A percentile compares a stretch with the other conserved stretches of the same genome.
Evolutionary conservation across 2,329 filamentous ascomycete species (phyloP).

Genomic region (Stagonosporopsis vannaccii): DNA sequence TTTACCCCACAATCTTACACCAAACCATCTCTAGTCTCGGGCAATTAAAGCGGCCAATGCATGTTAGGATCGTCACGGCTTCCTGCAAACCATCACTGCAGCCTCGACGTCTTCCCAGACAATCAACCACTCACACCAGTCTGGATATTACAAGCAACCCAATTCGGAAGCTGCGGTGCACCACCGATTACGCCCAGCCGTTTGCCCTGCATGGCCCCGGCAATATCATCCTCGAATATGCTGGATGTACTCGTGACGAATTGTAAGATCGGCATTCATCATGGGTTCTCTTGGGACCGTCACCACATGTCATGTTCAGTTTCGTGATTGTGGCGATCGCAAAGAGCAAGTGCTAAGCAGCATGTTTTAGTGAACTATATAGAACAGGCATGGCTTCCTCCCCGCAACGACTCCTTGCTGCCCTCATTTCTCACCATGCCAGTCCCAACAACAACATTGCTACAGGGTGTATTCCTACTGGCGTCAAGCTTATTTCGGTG

Average conservation of each 20-base stretch:
- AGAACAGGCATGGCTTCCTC: constrained; percentile 36
- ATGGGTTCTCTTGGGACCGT: constrained; percentile 19
- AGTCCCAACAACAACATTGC: constrained; percentile 27
- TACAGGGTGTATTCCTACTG: constrained; percentile 33
- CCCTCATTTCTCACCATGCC: constrained; percentile 31
- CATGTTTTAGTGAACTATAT: constrained; percentile 41
- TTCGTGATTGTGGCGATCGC: constrained; percentile 14
- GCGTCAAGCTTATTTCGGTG: constrained; percentile 30
- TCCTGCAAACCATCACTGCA: constrained; percentile 12
- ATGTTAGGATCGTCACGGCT: constrained; percentile 18
- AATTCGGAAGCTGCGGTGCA: constrained; percentile 22
- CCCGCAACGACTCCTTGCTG: constrained; percentile 30
- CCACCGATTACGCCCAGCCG: constrained; percentile 17
- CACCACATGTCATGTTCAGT: constrained; percentile 17
- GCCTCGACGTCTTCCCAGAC: constrained; percentile 3
- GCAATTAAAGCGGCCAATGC: constrained; percentile 12
- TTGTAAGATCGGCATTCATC: constrained; percentile 37
- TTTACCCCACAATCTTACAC: constrained; percentile 17
- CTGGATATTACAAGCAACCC: constrained; percentile 6
- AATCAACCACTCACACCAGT: constrained; percentile 13
- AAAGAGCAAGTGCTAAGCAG: constrained; percentile 39
- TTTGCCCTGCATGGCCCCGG: constrained; percentile 20
- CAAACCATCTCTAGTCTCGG: constrained; percentile 8
- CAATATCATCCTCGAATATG: constrained; percentile 19
- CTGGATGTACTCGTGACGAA: constrained; percentile 42